Evolutionary conservation across 441 rosid genomes (phyloP).

Genomic region (Eruca vesicaria): DNA sequence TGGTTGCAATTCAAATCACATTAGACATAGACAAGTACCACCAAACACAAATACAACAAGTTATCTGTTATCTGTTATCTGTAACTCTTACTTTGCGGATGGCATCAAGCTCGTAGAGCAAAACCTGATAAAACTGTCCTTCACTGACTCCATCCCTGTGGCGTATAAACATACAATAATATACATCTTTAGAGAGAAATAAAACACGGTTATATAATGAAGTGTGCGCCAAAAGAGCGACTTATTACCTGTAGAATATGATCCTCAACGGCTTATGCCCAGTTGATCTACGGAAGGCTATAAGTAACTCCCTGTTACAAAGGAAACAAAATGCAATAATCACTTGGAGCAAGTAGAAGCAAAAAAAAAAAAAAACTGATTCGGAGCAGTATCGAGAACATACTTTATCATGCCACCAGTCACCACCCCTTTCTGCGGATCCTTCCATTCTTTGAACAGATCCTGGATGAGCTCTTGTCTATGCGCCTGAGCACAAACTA

Average conservation of each 20-base stretch:
- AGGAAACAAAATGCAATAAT: neutral
- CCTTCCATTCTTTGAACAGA: conserved; percentile 82
- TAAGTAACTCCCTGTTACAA: conserved; percentile 73
- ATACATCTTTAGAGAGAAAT: neutral
- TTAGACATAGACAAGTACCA: neutral
- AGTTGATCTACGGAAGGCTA: conserved; percentile 85
- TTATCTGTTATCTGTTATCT: neutral
- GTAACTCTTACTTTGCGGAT: conserved; percentile 68
- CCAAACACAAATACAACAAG: neutral
- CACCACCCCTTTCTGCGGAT: conserved; percentile 81
- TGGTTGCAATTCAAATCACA: neutral
- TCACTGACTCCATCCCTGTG: conserved; percentile 95
- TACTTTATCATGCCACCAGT: conserved; percentile 98
- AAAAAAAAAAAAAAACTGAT: neutral
- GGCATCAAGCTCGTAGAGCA: conserved; percentile 88
- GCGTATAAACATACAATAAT: neutral
- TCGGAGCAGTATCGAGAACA: neutral
- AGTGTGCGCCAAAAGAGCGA: neutral
- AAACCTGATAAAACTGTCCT: conserved; percentile 91
- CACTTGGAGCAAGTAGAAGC: neutral
- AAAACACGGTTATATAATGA: neutral
- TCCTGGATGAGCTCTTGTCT: conserved; percentile 96
- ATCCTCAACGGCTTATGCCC: conserved; percentile 92
- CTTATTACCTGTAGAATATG: conserved; percentile 73
- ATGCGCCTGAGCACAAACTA: conserved; percentile 96